These are phyloP conservation scores for Annulohypoxylon stygium DNA, from an alignment of 495 filamentous ascomycete species.

Conservation along the genomic window DNA sequence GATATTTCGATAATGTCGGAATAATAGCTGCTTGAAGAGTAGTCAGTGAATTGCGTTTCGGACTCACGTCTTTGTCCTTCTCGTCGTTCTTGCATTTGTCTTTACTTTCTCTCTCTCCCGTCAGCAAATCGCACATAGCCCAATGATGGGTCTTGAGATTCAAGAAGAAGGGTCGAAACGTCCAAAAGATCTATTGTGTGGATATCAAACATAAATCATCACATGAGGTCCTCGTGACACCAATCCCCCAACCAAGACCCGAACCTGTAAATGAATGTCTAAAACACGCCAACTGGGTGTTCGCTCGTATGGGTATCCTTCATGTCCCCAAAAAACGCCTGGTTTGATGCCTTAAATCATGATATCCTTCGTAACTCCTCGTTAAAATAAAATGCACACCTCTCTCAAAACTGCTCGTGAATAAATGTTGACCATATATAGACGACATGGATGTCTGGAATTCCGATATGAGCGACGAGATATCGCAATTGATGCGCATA, in stretches of 20 bases:
- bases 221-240: background rate
- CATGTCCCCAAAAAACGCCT: background rate
- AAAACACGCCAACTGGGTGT: background rate
- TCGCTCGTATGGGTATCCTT: background rate
- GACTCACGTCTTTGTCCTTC: too few relatives aligned
- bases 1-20: too few relatives aligned
- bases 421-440: background rate
- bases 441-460: background rate
- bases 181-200: conserved; percentile 10
- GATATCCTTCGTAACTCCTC: background rate
- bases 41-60: too few relatives aligned
- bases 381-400: background rate
- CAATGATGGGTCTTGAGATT: background rate
- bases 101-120: too few relatives aligned
- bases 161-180: background rate
- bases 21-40: too few relatives aligned
- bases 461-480: background rate
- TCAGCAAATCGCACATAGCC: background rate
- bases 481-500: background rate
- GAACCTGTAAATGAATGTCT: background rate
- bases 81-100: too few relatives aligned
- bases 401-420: background rate
- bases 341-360: background rate
- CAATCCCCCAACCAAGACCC: background rate
- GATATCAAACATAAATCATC: conserved; percentile 23